Conservation (phyloP, 768 basidiomycete species). For the Boletus insuetus region DNA sequence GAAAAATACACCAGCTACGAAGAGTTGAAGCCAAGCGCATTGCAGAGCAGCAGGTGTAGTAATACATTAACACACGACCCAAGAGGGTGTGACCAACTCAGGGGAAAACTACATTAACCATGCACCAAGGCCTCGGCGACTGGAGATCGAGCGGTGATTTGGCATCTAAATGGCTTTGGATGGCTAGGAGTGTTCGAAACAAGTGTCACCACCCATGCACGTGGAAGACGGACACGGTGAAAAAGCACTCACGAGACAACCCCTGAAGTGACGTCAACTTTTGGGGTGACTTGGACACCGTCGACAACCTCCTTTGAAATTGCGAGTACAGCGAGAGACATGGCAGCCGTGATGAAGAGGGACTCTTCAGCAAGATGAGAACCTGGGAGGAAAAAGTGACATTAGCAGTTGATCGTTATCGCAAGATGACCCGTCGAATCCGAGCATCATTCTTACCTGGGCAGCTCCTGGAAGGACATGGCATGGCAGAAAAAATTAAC, state of each 20-base stretch:
- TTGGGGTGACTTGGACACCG: conserved; percentile 43
- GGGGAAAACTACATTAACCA: not conserved
- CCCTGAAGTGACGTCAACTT: conserved; percentile 41
- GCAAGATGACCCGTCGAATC: not conserved
- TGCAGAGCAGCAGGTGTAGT: no score
- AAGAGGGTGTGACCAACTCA: no score
- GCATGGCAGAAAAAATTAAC: no score
- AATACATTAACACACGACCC: no score
- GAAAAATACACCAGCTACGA: no score
- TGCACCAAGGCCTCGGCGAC: conserved; percentile 27
- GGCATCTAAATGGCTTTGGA: conserved; percentile 54
- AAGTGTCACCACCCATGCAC: not conserved
- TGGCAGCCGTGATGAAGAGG: conserved; percentile 29
- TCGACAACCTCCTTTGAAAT: conserved; percentile 41
- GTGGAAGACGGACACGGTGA: not conserved
- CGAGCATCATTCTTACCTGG: no score
- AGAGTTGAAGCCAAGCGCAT: no score
- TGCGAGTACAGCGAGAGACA: conserved; percentile 47
- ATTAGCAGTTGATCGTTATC: not conserved
- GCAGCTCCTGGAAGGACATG: conserved; percentile 11
- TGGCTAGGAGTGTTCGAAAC: conserved; percentile 27
- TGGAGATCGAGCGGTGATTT: conserved; percentile 51
- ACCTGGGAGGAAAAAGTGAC: conserved; percentile 13
- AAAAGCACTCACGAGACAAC: conserved; percentile 40
- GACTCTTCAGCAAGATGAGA: conserved; percentile 26